Evolutionary conservation across 192 early-diverging fungal species (phyloP), one percentile per base, ranked within the genome.

Genomic region (Podila minutissima): DNA sequence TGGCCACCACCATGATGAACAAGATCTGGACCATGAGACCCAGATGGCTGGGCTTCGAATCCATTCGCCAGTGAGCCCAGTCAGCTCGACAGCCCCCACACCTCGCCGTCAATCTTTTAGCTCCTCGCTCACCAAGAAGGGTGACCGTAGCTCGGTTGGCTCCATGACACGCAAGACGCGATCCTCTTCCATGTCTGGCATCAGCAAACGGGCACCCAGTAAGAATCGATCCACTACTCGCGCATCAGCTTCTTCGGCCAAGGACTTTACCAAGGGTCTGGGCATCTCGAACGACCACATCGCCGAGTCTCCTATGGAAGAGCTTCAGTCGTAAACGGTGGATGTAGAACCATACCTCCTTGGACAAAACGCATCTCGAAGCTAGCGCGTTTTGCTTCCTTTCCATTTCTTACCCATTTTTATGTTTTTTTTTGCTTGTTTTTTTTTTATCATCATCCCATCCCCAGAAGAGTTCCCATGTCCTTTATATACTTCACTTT

Each of bases 51-150:
- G 67, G 2, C 59, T 81, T 37, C 51, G 71, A 12, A 81, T 81
- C 29, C 70, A 81, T 37, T 81, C 77, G 32, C 77, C 77, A 9
- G 58, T 64, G 28, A 81, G 71, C 35, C 74, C 72, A 28, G 19
- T 59, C 1, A 75, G 72, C 46, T 72, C 74, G 22, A 33, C 49
- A 15, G 59, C 55, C 5, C 19, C 55, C 5, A 83, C 73, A 1
- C 74, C 74, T 2, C 61, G 69, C 7, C 82, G 82, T 11, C 82
- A 83, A 59, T 72, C 82, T 1, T 75, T 83, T 57, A 75, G 82
- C 41, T 69, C 74, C 2, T 68, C 74, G 5, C 20, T 76, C 20
- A 64, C 77, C 55, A 68, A 71, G 41, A 76, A 72, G 55, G 66
- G 48, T 22, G 62, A 83, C 6, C 69, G 82, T 22, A 59, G 37